A percentile compares a stretch with the other conserved stretches of the same genome.
Evolutionary conservation across 2,329 filamentous ascomycete genomes (phyloP).

Genomic region (Metarhizium sp.): DNA sequence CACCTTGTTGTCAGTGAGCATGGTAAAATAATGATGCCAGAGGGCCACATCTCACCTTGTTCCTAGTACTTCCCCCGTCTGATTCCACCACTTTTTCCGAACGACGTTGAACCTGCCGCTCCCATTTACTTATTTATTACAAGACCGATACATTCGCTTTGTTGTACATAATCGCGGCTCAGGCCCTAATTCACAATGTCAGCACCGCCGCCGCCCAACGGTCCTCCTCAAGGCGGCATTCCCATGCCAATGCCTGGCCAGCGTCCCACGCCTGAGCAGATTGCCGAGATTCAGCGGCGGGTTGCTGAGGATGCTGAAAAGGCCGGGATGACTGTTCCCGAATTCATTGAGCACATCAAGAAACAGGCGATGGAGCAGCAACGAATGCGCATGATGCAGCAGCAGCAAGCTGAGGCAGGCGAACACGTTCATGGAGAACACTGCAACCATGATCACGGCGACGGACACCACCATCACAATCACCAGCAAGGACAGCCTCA

Average conservation of each 20-base stretch:
- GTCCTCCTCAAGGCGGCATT: conserved; percentile 14
- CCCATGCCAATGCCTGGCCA: conserved; percentile 20
- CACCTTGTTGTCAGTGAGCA: conserved; percentile 24
- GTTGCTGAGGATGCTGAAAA: conserved; percentile 74
- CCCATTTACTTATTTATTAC: background rate
- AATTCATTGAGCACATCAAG: conserved; percentile 68
- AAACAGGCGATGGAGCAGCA: conserved; percentile 42
- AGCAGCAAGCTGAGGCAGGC: conserved; percentile 21
- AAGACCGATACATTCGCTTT: background rate
- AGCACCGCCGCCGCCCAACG: conserved; percentile 14
- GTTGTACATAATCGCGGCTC: conserved; percentile 7
- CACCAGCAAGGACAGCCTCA: conserved; percentile 43
- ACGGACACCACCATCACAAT: conserved; percentile 14
- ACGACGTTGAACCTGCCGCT: background rate
- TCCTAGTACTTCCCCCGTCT: background rate
- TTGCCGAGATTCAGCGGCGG: conserved; percentile 73
- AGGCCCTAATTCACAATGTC: conserved; percentile 15
- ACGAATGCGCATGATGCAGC: conserved; percentile 37
- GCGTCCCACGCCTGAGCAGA: conserved; percentile 72
- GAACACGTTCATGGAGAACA: conserved; percentile 12
- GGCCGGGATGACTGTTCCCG: conserved; percentile 72
- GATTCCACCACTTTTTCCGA: background rate
- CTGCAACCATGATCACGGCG: conserved; percentile 19
- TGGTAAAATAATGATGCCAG: conserved; percentile 4
- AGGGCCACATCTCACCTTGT: conserved; percentile 6